Conservation (phyloP, 805 yeast species). For the Candida loeiensis region DNA sequence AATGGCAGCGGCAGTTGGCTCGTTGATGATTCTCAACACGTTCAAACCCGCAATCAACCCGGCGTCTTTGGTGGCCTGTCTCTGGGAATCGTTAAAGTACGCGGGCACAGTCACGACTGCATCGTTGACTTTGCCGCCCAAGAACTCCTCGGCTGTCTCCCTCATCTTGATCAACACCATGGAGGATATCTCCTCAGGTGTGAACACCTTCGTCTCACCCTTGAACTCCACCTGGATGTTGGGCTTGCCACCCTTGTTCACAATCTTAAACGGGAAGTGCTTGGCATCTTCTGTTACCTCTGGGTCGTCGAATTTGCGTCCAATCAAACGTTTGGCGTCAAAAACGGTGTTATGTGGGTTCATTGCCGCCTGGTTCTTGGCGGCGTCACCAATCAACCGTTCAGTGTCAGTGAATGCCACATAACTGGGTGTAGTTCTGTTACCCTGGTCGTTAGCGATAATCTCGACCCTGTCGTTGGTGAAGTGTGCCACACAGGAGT, state of each 20-base stretch:
- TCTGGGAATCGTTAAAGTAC: conserved; percentile 42
- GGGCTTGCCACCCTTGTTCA: conserved; percentile 82
- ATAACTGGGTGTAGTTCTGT: conserved; percentile 95
- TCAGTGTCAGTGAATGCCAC: conserved; percentile 96
- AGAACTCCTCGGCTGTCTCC: conserved; percentile 87
- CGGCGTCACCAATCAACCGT: conserved; percentile 95
- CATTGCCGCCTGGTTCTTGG: conserved; percentile 97
- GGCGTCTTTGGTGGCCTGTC: conserved; percentile 45
- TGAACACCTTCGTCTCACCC: conserved; percentile 81
- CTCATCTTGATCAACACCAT: conserved; percentile 92
- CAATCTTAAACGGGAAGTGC: conserved; percentile 84
- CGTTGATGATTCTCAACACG: conserved; percentile 42
- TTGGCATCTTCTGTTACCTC: conserved; percentile 77
- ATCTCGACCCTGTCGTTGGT: conserved; percentile 85
- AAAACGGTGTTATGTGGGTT: conserved; percentile 92
- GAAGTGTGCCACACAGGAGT: conserved; percentile 85
- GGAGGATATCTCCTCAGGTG: conserved; percentile 93
- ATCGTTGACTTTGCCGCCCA: conserved; percentile 72
- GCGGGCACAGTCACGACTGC: conserved; percentile 45
- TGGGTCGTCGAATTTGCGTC: conserved; percentile 71
- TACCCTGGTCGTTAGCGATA: conserved; percentile 97
- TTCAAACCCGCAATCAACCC: conserved; percentile 46
- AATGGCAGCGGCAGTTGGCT: conserved; percentile 46
- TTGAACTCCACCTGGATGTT: conserved; percentile 80
- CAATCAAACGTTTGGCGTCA: conserved; percentile 94